These are phyloP conservation scores for Alternaria sp. DNA, from an alignment of 2,329 filamentous ascomycete genomes.

Conservation along the genomic window DNA sequence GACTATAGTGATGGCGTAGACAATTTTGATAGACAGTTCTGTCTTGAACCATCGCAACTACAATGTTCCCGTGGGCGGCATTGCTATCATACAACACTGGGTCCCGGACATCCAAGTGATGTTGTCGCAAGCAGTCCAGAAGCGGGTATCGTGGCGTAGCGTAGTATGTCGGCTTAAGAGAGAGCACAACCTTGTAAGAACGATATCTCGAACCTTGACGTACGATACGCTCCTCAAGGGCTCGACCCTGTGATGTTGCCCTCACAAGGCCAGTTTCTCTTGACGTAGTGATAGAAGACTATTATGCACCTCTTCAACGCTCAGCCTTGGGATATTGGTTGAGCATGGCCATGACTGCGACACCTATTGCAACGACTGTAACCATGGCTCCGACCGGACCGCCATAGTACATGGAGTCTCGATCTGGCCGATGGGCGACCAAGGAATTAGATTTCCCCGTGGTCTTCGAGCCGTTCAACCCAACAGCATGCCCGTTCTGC, in stretches of 20 bases:
- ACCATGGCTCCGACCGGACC: slow-evolving; percentile 50
- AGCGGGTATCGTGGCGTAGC: neutral
- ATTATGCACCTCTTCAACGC: slow-evolving; percentile 44
- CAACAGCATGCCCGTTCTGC: slow-evolving; percentile 44
- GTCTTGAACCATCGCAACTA: neutral
- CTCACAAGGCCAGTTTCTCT: slow-evolving; percentile 7
- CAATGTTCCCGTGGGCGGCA: neutral
- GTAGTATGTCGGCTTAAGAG: neutral
- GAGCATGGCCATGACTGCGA: slow-evolving; percentile 53
- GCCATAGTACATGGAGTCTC: slow-evolving; percentile 46
- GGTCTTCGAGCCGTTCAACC: slow-evolving; percentile 30
- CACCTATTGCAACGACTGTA: slow-evolving; percentile 51
- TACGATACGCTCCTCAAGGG: neutral
- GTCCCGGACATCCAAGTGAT: neutral
- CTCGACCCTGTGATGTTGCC: neutral
- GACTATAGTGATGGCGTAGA: neutral
- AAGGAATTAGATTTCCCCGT: slow-evolving; percentile 36
- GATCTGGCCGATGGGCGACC: slow-evolving; percentile 36
- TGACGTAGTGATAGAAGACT: slow-evolving; percentile 12
- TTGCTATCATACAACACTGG: neutral
- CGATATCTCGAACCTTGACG: slow-evolving; percentile 1
- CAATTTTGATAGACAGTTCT: neutral
- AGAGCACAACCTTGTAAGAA: neutral
- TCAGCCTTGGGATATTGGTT: slow-evolving; percentile 57
- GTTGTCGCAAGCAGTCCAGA: neutral